Evolutionary conservation across 2,329 filamentous ascomycete species (phyloP).

Genomic region (Cordyceps cicadae): DNA sequence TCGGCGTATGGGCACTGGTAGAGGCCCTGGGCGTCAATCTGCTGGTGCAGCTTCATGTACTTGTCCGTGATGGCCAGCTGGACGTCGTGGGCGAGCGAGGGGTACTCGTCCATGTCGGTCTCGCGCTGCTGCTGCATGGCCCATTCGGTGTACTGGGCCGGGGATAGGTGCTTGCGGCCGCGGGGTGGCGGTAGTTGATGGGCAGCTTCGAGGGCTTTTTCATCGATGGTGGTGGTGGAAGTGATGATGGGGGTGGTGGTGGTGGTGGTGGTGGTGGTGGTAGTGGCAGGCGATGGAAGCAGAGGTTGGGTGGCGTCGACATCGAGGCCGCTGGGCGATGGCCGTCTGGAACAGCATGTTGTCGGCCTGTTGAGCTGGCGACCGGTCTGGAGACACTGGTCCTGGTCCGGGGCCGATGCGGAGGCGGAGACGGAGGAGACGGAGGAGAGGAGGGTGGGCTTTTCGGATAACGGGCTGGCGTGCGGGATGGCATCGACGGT

Average conservation of each 20-base stretch:
- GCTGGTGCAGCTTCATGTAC: constrained; percentile 49
- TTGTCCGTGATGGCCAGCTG: constrained; percentile 47
- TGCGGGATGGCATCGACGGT: background rate
- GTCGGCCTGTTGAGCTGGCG: background rate
- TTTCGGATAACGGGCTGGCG: background rate
- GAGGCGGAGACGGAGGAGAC: too few species aligned
- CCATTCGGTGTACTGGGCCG: constrained; percentile 27
- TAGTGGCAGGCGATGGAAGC: background rate
- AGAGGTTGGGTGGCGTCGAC: background rate
- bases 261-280: background rate
- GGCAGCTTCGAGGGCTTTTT: constrained; percentile 1
- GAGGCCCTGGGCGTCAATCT: constrained; percentile 44
- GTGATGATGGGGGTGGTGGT: too few species aligned
- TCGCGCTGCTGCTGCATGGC: constrained; percentile 26
- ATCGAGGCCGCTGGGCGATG: constrained; percentile 1
- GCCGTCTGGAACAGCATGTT: constrained; percentile 3
- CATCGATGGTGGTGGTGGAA: background rate
- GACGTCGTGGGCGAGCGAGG: constrained; percentile 44
- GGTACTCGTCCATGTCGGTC: constrained; percentile 33
- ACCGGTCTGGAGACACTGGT: constrained; percentile 1
- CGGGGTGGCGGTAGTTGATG: constrained; percentile 6
- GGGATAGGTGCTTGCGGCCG: constrained; percentile 8
- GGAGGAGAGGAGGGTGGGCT: background rate
- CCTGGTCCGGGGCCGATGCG: too few species aligned
- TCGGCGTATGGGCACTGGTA: constrained; percentile 51